These are phyloP conservation scores for Rutstroemia sp. DNA, from an alignment of 2,329 filamentous ascomycete genomes.

Conservation along the genomic window DNA sequence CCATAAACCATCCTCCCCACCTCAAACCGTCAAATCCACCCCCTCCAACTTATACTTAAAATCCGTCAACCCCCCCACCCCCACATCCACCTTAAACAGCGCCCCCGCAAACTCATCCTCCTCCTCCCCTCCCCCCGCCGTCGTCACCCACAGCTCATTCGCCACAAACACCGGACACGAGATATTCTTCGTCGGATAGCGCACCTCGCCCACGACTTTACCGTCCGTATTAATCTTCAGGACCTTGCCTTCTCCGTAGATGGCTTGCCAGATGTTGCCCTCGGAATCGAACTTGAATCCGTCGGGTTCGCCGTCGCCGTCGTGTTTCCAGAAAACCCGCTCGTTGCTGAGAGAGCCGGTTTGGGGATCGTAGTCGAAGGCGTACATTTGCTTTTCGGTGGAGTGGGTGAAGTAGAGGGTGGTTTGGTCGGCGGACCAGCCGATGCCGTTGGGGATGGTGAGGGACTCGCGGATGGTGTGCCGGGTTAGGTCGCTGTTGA, in stretches of 20 bases:
- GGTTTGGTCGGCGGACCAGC: slow-evolving; percentile 66
- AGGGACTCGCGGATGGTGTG: slow-evolving; percentile 55
- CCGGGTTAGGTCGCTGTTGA: slow-evolving; percentile 54
- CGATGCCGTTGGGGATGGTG: slow-evolving; percentile 77
- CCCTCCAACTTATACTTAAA: slow-evolving; percentile 50
- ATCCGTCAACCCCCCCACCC: slow-evolving; percentile 54
- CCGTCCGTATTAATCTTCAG: slow-evolving; percentile 62
- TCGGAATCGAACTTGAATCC: slow-evolving; percentile 78
- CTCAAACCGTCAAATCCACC: slow-evolving; percentile 1
- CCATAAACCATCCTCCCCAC: neutral
- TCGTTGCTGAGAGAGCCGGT: slow-evolving; percentile 60
- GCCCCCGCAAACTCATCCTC: slow-evolving; percentile 59
- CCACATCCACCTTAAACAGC: slow-evolving; percentile 72
- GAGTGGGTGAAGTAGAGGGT: slow-evolving; percentile 74
- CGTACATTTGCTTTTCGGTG: slow-evolving; percentile 59
- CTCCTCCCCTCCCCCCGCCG: slow-evolving; percentile 59
- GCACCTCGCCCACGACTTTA: slow-evolving; percentile 65
- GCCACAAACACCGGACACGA: slow-evolving; percentile 79
- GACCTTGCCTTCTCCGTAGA: slow-evolving; percentile 73
- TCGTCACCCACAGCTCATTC: slow-evolving; percentile 70
- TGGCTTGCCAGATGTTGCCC: slow-evolving; percentile 81
- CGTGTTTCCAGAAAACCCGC: slow-evolving; percentile 62
- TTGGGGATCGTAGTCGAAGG: slow-evolving; percentile 63
- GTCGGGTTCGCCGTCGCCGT: slow-evolving; percentile 63
- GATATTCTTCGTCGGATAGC: slow-evolving; percentile 68